Evolutionary conservation across 208 protist genomes (phyloP), one percentile per base, ranked within the genome.

Genomic region (Naegleria fowleri): DNA sequence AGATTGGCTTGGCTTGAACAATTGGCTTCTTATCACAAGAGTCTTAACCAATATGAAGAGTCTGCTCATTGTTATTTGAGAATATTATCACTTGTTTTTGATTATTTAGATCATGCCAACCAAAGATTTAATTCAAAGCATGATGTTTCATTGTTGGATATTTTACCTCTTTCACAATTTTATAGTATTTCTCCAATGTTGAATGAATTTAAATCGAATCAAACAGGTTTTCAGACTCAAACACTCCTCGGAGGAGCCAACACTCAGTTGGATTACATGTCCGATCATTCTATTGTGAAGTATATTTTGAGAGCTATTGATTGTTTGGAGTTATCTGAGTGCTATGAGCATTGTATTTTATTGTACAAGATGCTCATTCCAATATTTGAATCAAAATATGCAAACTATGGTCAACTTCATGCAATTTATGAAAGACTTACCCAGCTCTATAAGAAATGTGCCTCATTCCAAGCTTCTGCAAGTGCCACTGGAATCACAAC

Each of bases 1-100:
- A 48, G 43, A 88, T 36, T 39, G 0, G 41, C 19, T 38, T 88
- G 85, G 85, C n/a, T 88, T 19, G 22, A 58, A 29, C 85, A 88
- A 58, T 36, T 88, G 3, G 85, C 85, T 36, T 16, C 9, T 0
- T 88, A 58, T 38, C 85, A 88, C n/a, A 88, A 58, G 38, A 0
- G 33, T 16, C 6, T 40, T 0, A n/a, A 33, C 6, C 39, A 88
- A 48, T 88, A 88, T 58, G 85, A 29, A 38, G 85, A 88, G n/a
- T 29, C 85, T 25, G 85, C 85, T 11, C 85, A 88, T 11, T 88
- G 85, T 15, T 88, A 88, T 58, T 88, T 58, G 39, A 48, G 85
- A 48, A 58, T 88, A 19, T 25, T 88, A 5, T 29, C 38, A 43
- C 15, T 43, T 16, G 38, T 43, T 7, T 85, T 85, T 15, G 38